Percentiles rank a stretch among this genome's conserved stretches.
Conservation (phyloP, 2,329 filamentous ascomycete species). For the Cytospora leucostoma region DNA sequence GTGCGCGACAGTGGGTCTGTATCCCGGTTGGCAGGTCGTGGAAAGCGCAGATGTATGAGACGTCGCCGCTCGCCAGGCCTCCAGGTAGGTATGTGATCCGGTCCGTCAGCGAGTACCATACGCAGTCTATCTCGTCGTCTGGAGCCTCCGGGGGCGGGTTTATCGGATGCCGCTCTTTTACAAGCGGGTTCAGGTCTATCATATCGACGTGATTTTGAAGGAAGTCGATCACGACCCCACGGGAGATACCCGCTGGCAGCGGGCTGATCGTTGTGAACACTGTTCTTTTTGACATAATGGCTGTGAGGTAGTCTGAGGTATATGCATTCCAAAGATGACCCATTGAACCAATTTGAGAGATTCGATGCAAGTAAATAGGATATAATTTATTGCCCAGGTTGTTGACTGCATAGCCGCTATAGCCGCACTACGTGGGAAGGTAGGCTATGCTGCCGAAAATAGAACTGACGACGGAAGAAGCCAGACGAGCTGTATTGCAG, state of each 20-base stretch:
- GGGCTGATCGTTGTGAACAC: slow-evolving; percentile 79
- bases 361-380: neutral
- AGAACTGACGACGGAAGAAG: too few species aligned
- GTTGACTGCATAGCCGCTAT: too few species aligned
- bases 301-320: too few species aligned
- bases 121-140: slow-evolving; percentile 69
- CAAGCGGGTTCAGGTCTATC: slow-evolving; percentile 85
- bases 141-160: slow-evolving; percentile 66
- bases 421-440: too few species aligned
- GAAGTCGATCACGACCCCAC: slow-evolving; percentile 71
- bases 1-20: slow-evolving; percentile 82
- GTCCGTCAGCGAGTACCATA: slow-evolving; percentile 81
- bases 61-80: slow-evolving; percentile 62
- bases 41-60: slow-evolving; percentile 80
- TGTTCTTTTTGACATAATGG: slow-evolving; percentile 65
- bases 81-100: slow-evolving; percentile 74
- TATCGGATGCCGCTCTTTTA: slow-evolving; percentile 70
- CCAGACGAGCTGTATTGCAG: too few species aligned
- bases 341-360: neutral
- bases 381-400: neutral
- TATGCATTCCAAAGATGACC: neutral
- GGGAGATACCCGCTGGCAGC: slow-evolving; percentile 67
- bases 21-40: slow-evolving; percentile 72
- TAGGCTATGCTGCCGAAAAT: too few species aligned
- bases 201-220: slow-evolving; percentile 79